Conservation (phyloP, 768 basidiomycete genomes). For the Russula abietina region DNA sequence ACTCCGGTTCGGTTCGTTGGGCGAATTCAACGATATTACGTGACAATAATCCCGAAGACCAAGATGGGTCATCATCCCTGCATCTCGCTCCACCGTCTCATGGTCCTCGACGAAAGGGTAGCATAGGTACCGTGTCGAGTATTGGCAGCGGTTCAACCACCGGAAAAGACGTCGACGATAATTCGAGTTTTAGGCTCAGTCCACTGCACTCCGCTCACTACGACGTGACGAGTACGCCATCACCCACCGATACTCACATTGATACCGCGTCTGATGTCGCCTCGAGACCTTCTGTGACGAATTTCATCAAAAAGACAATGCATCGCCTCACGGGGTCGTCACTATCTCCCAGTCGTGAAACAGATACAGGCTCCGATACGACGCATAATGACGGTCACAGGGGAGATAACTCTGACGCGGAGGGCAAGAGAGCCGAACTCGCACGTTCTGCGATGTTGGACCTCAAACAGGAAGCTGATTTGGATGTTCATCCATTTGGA, state of each 20-base stretch:
- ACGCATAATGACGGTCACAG: constrained; percentile 24
- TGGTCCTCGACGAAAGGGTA: constrained; percentile 49
- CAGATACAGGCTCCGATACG: constrained; percentile 3
- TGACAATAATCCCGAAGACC: too few species aligned
- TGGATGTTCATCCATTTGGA: constrained; percentile 64
- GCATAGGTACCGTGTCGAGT: constrained; percentile 50
- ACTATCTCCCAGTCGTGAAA: constrained; percentile 24
- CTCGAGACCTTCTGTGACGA: too few species aligned
- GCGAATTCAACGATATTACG: too few species aligned
- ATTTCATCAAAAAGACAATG: too few species aligned
- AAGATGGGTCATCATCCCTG: constrained; percentile 47
- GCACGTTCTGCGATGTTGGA: constrained; percentile 30
- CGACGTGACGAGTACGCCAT: constrained; percentile 33
- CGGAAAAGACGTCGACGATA: too few species aligned
- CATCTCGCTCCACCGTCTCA: constrained; percentile 36
- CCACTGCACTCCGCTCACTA: too few species aligned
- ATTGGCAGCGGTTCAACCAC: too few species aligned
- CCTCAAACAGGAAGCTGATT: constrained; percentile 38
- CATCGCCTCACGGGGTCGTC: too few species aligned
- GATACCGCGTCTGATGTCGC: too few species aligned
- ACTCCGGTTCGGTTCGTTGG: too few species aligned
- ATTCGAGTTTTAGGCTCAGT: too few species aligned
- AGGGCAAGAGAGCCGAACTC: constrained; percentile 10
- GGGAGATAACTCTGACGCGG: constrained; percentile 18
- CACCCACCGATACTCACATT: constrained; percentile 35